phyloP scores from a whole-genome alignment of 345 rosid species.

The Ceriops zippeliana region DNA sequence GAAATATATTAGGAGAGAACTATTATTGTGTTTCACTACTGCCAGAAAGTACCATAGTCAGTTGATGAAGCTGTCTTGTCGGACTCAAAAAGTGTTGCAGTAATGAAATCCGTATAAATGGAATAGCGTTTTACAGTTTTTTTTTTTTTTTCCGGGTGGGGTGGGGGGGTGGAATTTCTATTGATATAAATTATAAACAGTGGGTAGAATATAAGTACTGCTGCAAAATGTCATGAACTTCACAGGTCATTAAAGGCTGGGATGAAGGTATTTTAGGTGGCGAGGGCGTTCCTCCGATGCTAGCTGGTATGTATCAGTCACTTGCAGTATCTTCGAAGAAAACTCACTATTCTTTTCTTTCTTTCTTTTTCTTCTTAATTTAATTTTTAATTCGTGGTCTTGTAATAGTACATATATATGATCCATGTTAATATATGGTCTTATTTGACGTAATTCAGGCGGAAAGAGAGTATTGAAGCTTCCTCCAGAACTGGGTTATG shows the following conservation, averaged over 20 bases:
- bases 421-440: not conserved
- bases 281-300: slow-evolving; percentile 89
- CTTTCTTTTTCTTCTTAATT: too few species aligned
- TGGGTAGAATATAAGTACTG: not conserved
- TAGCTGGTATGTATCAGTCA: slow-evolving; percentile 46
- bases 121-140: too few species aligned
- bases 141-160: too few species aligned
- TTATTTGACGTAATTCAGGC: slow-evolving; percentile 31
- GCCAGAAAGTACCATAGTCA: too few species aligned
- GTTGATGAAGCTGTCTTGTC: too few species aligned
- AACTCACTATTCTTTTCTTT: not conserved
- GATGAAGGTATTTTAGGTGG: slow-evolving; percentile 82
- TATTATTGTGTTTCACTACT: too few species aligned
- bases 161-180: too few species aligned
- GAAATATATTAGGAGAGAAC: too few species aligned
- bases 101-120: too few species aligned
- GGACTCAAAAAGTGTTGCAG: too few species aligned
- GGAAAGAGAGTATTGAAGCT: slow-evolving; percentile 67
- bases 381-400: not conserved
- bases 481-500: slow-evolving; percentile 82
- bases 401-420: not conserved
- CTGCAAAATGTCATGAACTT: not conserved
- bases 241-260: slow-evolving; percentile 89
- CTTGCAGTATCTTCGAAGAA: too few species aligned
- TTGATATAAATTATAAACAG: too few species aligned